Evolutionary conservation across 331 rosid species (phyloP).

Genomic region (Spiraea crenata): DNA sequence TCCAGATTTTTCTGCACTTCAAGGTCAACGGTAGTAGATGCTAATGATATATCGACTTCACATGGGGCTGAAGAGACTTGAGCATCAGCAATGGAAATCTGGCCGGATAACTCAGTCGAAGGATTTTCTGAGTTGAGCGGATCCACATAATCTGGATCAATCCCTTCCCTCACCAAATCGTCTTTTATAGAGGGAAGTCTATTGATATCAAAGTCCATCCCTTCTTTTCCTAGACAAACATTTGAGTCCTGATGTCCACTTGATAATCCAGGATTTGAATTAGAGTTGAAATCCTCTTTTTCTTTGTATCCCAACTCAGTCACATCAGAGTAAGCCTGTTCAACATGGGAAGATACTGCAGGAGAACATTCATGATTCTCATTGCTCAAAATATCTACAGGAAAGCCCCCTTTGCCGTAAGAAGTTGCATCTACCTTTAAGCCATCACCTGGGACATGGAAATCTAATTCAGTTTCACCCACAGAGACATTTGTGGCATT

Average conservation of each 20-base stretch:
- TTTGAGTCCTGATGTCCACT: conserved; percentile 22
- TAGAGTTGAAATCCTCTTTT: conserved; percentile 34
- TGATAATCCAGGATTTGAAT: conserved; percentile 28
- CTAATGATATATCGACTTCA: conserved; percentile 32
- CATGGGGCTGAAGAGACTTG: conserved; percentile 28
- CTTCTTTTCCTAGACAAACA: conserved; percentile 31
- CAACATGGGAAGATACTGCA: conserved; percentile 30
- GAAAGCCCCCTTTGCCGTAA: conserved; percentile 29
- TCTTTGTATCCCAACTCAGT: conserved; percentile 33
- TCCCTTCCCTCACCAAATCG: conserved; percentile 26
- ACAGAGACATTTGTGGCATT: conserved; percentile 28
- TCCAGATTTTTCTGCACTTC: conserved; percentile 43
- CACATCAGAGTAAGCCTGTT: conserved; percentile 27
- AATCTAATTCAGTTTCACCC: conserved; percentile 32
- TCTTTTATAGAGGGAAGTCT: conserved; percentile 27
- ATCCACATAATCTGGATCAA: conserved; percentile 32
- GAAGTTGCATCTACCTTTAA: conserved; percentile 30
- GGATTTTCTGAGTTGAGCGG: conserved; percentile 29
- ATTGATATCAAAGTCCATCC: conserved; percentile 20
- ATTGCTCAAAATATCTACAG: conserved; percentile 25
- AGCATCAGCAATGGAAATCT: conserved; percentile 32
- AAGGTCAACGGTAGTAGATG: conserved; percentile 28
- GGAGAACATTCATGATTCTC: conserved; percentile 22
- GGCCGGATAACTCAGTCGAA: conserved; percentile 25
- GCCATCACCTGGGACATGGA: conserved; percentile 23